Conservation (phyloP, 371 early-diverging fungal genomes). For the Paraphysoderma sedebokerense region DNA sequence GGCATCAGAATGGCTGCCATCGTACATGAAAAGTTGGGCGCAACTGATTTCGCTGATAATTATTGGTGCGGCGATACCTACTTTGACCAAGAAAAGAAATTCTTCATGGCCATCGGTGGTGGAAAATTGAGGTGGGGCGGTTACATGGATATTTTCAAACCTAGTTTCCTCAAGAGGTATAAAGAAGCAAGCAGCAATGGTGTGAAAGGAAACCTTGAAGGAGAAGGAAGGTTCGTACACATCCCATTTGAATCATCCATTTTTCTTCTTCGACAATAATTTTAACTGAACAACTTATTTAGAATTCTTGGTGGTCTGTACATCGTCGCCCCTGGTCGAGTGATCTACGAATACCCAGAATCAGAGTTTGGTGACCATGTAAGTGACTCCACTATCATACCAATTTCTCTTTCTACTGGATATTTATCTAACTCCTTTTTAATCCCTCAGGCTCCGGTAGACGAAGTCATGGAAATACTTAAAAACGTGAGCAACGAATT, state of each 20-base stretch:
- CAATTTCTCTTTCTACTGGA: no score
- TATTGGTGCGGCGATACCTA: conserved; percentile 20
- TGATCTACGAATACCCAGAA: conserved; percentile 9
- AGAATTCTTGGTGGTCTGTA: conserved; percentile 9
- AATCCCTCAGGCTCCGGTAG: no score
- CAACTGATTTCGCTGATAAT: conserved; percentile 16
- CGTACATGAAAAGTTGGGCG: conserved; percentile 22
- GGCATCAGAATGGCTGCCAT: conserved; percentile 20
- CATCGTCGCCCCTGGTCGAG: conserved; percentile 2
- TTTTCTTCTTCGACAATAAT: no score
- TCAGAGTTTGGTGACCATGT: conserved; percentile 9
- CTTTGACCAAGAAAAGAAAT: conserved; percentile 15
- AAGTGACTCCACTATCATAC: no score
- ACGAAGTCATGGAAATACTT: no score
- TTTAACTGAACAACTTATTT: no score
- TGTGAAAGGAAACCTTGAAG: conserved; percentile 5
- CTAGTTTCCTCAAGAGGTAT: neutral
- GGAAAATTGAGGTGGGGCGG: no score
- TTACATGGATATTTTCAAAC: neutral
- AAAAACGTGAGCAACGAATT: no score
- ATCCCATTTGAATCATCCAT: no score
- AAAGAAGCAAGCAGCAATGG: conserved; percentile 1
- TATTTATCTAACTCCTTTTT: no score
- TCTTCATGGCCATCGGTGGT: conserved; percentile 21
- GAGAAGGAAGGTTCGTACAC: conserved; percentile 7